Percentiles rank a stretch among this genome's conserved stretches.
phyloP scores from a whole-genome alignment of 495 filamentous ascomycete species.

The Aspergillus steynii region DNA sequence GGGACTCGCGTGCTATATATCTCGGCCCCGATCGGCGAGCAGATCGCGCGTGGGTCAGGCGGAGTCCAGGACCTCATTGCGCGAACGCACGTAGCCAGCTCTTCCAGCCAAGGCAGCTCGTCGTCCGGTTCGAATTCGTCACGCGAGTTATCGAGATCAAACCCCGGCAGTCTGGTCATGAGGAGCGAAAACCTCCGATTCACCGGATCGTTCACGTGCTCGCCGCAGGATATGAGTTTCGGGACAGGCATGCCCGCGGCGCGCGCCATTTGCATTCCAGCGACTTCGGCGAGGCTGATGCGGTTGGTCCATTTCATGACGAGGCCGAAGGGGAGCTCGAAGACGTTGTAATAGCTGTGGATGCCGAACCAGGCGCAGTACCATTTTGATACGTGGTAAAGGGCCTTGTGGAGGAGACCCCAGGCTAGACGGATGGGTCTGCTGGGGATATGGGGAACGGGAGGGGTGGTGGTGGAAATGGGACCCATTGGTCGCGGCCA shows the following conservation, averaged over 20 bases:
- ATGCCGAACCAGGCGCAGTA: conserved; percentile 29
- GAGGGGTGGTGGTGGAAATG: conserved; percentile 16
- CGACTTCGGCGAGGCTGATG: conserved; percentile 41
- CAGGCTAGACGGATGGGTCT: conserved; percentile 14
- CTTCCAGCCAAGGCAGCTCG: conserved; percentile 18
- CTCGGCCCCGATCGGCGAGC: conserved; percentile 14
- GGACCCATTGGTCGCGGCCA: conserved; percentile 20
- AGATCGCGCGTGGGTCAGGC: conserved; percentile 6
- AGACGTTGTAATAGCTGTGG: conserved; percentile 16
- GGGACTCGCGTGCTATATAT: conserved; percentile 17
- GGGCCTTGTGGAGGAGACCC: conserved; percentile 24
- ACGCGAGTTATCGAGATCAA: conserved; percentile 17
- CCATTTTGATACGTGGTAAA: conserved; percentile 27
- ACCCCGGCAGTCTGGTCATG: conserved; percentile 19
- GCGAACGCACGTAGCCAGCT: conserved; percentile 16
- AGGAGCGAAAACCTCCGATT: conserved; percentile 14
- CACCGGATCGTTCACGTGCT: conserved; percentile 33
- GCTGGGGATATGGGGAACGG: conserved; percentile 11
- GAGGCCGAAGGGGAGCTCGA: conserved; percentile 35
- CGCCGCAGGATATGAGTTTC: conserved; percentile 40
- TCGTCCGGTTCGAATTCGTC: conserved; percentile 12
- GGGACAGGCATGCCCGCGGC: conserved; percentile 41
- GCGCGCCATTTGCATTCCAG: conserved; percentile 38
- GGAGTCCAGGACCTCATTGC: conserved; percentile 20
- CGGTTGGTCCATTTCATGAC: conserved; percentile 45